Evolutionary conservation across 208 protist species (phyloP).

Genomic region (Leishmania tarentolae): DNA sequence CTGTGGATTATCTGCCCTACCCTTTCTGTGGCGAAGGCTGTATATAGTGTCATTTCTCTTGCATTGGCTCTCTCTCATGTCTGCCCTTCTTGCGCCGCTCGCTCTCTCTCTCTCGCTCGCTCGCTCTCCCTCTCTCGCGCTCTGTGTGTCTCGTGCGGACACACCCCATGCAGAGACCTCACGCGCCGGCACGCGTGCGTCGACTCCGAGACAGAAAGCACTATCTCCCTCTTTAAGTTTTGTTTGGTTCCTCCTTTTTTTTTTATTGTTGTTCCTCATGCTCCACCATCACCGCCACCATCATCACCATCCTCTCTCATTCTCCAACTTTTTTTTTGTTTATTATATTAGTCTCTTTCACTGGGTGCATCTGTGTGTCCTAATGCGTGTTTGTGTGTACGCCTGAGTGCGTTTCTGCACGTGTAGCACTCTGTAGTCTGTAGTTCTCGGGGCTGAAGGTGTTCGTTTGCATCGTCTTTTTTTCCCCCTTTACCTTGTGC

Average conservation of each 20-base stretch:
- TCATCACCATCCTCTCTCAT: background rate
- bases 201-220: background rate
- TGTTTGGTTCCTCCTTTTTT: too few species aligned
- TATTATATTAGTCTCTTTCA: background rate
- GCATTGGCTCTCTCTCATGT: background rate
- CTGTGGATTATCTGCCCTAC: background rate
- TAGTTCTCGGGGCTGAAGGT: background rate
- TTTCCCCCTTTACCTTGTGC: background rate
- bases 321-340: background rate
- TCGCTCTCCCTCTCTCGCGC: background rate
- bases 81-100: background rate
- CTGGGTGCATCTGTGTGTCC: background rate
- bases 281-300: background rate
- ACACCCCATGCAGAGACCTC: conserved; percentile 1
- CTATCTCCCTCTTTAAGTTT: background rate
- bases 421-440: background rate
- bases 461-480: background rate
- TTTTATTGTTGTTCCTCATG: background rate
- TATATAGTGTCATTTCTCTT: background rate
- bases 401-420: background rate
- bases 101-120: background rate
- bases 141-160: too few species aligned
- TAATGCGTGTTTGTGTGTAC: background rate
- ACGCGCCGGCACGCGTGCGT: background rate
- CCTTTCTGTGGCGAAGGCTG: background rate